phyloP scores from a whole-genome alignment of 2,329 filamentous ascomycete genomes.

The Cladorrhinum sp. region DNA sequence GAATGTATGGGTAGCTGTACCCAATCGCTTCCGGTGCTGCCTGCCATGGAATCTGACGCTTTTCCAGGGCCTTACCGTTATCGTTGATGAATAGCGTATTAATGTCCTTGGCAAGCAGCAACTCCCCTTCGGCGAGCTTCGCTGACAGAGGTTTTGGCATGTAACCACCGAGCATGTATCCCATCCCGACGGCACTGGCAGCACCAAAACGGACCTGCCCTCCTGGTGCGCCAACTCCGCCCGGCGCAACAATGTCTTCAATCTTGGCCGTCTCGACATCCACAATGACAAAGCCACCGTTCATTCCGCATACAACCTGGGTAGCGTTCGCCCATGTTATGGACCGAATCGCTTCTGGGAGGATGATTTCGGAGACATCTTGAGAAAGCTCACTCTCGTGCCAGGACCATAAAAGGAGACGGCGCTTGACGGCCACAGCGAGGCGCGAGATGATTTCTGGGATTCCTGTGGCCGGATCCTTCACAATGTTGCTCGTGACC shows the following conservation, averaged over 20 bases:
- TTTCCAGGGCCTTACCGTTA: constrained; percentile 75
- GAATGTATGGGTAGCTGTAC: constrained; percentile 94
- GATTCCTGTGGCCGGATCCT: constrained; percentile 80
- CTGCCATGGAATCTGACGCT: constrained; percentile 88
- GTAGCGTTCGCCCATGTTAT: constrained; percentile 89
- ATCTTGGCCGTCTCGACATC: constrained; percentile 73
- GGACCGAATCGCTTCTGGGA: constrained; percentile 81
- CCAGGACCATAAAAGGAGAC: constrained; percentile 90
- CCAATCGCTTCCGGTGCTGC: constrained; percentile 85
- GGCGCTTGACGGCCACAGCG: constrained; percentile 89
- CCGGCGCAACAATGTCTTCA: constrained; percentile 75
- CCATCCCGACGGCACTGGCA: constrained; percentile 82
- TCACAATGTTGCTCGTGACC: constrained; percentile 92
- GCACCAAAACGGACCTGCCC: constrained; percentile 73
- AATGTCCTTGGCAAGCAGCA: constrained; percentile 95
- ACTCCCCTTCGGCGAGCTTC: constrained; percentile 74
- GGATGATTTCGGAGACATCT: constrained; percentile 70
- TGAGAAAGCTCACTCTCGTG: constrained; percentile 83
- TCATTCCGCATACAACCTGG: constrained; percentile 85
- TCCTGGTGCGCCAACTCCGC: constrained; percentile 61
- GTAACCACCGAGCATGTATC: constrained; percentile 91
- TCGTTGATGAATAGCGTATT: constrained; percentile 90
- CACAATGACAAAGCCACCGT: constrained; percentile 84
- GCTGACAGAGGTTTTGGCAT: constrained; percentile 87
- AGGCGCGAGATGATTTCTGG: constrained; percentile 89